Evolutionary conservation across 2,329 filamentous ascomycete genomes (phyloP), one percentile per base, ranked within the genome.

Genomic region (Neopestalotiopsis sp.): DNA sequence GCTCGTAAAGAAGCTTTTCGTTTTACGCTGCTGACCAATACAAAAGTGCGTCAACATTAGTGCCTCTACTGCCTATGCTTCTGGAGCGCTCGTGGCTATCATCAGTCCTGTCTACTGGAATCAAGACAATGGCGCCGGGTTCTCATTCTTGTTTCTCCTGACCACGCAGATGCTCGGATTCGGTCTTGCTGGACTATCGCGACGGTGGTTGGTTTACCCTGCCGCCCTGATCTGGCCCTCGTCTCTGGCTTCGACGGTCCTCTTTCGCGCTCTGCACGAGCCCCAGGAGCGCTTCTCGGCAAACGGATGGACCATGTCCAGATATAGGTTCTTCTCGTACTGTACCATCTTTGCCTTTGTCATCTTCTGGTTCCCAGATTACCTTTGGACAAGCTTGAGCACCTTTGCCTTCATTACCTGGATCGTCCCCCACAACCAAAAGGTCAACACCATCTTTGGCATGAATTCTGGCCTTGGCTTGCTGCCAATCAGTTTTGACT

Each of bases 181-280:
- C 57, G 78, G 78, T 2, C 73, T 80, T 10, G 78, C 79, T 9
- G 79, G 79, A 6, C 71, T 81, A 6, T 69, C 78, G 2, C 73
- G 74, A 4, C 76, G 78, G 20, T 81, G 77, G 77, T 72, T 81
- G 4, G 77, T 81, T 17, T 76, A 80, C 63, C 79, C 79, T 1
- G 78, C 78, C 17, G 71, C 71, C 6, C 77, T 80, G 56, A 76
- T 81, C 69, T 81, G 79, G 78, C 79, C 79, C 0, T 72, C 72
- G 2, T 75, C 78, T 1, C 67, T 81, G 38, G 75, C 78, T 0
- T 79, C 79, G 34, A 78, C 77, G 34, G 79, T 77, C 28, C 75
- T 81, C 69, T 72, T 80, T 38, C 77, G 78, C 58, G 75, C 77
- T 3, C 70, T 80, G 30, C 79, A 81, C 70, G 77, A 77, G 14